Evolutionary conservation across 768 basidiomycete genomes (phyloP).

Genomic region (Kwoniella bestiolae): DNA sequence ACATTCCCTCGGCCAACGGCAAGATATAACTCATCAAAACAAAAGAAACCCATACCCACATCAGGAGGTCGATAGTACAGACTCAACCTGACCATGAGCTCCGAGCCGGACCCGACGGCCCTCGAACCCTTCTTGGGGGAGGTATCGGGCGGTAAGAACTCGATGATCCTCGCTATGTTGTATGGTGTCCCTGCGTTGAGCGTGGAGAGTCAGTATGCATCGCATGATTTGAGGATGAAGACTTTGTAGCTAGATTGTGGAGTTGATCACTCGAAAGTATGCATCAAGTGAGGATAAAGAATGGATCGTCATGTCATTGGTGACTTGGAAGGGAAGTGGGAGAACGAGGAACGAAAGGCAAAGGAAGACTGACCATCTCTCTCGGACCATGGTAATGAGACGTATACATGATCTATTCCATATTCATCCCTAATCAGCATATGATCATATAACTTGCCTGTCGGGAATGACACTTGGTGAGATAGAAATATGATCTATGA

Average conservation of each 20-base stretch:
- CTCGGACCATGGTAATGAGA: constrained; percentile 87
- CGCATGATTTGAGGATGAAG: background rate
- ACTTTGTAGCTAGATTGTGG: too few species aligned
- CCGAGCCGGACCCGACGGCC: constrained; percentile 22
- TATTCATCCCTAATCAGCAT: background rate
- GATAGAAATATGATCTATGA: background rate
- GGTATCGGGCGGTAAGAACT: constrained; percentile 83
- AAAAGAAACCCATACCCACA: constrained; percentile 34
- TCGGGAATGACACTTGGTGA: too few species aligned
- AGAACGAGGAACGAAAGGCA: background rate
- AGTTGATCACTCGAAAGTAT: too few species aligned
- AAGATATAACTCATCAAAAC: too few species aligned
- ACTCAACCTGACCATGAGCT: constrained; percentile 75
- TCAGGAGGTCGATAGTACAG: constrained; percentile 98
- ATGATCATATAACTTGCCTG: too few species aligned
- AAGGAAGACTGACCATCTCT: constrained; percentile 67
- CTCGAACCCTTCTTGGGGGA: constrained; percentile 56
- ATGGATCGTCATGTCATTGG: too few species aligned
- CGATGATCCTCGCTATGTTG: constrained; percentile 94
- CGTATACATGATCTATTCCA: constrained; percentile 87
- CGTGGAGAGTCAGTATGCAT: background rate
- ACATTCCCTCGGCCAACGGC: too few species aligned
- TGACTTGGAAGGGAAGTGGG: too few species aligned
- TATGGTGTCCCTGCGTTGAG: constrained; percentile 70
- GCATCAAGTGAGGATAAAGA: too few species aligned